Evolutionary conservation across 108 stramenopile species (phyloP).

Genomic region (Fistulifera pelliculosa): DNA sequence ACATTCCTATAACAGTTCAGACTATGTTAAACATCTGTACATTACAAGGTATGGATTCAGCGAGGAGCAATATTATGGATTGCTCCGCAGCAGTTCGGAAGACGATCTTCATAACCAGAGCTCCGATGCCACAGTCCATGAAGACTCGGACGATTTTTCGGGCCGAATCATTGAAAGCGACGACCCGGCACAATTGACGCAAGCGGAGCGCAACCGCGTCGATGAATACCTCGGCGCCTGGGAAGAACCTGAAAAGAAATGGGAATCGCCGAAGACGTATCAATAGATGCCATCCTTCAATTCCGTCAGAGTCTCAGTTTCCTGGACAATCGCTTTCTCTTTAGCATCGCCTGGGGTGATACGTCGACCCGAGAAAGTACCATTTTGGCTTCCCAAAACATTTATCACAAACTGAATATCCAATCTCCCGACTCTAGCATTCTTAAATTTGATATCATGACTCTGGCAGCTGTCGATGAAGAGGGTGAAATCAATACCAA

Average conservation of each 20-base stretch:
- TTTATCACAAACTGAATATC: conserved; percentile 16
- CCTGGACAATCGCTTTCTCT: conserved; percentile 1
- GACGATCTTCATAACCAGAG: neutral
- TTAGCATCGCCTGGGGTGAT: conserved; percentile 8
- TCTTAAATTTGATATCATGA: neutral
- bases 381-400: neutral
- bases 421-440: conserved; percentile 26
- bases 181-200: neutral
- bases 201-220: neutral
- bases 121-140: neutral
- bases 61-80: neutral
- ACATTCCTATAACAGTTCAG: too few relatives aligned
- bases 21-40: too few relatives aligned
- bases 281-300: conserved; percentile 20
- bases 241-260: conserved; percentile 38
- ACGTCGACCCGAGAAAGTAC: conserved; percentile 15
- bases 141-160: neutral
- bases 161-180: neutral
- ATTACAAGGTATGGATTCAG: neutral
- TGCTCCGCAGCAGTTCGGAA: neutral
- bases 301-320: conserved; percentile 32
- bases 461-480: conserved; percentile 3
- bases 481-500: conserved; percentile 4
- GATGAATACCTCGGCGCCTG: conserved; percentile 34
- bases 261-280: neutral